Evolutionary conservation across 495 filamentous ascomycete genomes (phyloP), one percentile per base, ranked within the genome.

Genomic region (Daldinia caldariorum): DNA sequence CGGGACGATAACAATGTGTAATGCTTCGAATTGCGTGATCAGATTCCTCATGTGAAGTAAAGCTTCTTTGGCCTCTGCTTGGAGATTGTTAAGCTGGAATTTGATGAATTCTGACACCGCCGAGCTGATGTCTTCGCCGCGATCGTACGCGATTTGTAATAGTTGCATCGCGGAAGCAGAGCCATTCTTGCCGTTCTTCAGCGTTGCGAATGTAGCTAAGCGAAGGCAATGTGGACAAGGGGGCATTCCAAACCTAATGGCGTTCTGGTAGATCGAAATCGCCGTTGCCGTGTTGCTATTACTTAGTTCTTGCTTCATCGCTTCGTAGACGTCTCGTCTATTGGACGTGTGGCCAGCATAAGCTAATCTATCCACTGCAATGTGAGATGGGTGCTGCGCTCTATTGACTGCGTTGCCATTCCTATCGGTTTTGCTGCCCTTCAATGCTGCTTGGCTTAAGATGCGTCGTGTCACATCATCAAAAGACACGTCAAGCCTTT

Each of bases 191-290:
- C 70, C 49, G n/a, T 61, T 59, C 26, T 62, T 61, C 58, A 84
- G 63, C 8, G 75, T 70, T 12, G 84, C 84, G 20, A 75, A 69
- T 16, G 85, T 75, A 18, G 82, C 83, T 8, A 83, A 59, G 9
- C 72, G 71, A 3, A 84, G 72, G 55, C 78, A 78, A 8, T 73
- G 69, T 4, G 49, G 22, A 13, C 69, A 74, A 39, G 67, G 70
- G 0, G 72, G 76, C 78, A 83, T 77, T 1, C 79, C 74, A 3
- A 58, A 64, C 20, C 72, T 55, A 4, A 73, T 29, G 0, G 74
- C 76, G 59, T 67, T 78, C 58, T 75, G 80, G 66, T 83, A 83
- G 22, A 82, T 74, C 10, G 58, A 50, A 56, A 80, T 22, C 0
- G 78, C 81, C 16, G 58, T 37, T 3, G 20, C 43, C 16, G 77